A percentile compares a stretch with the other conserved stretches of the same genome.
phyloP scores from a whole-genome alignment of 257 asterid genomes.

The Primulina tabacum region DNA sequence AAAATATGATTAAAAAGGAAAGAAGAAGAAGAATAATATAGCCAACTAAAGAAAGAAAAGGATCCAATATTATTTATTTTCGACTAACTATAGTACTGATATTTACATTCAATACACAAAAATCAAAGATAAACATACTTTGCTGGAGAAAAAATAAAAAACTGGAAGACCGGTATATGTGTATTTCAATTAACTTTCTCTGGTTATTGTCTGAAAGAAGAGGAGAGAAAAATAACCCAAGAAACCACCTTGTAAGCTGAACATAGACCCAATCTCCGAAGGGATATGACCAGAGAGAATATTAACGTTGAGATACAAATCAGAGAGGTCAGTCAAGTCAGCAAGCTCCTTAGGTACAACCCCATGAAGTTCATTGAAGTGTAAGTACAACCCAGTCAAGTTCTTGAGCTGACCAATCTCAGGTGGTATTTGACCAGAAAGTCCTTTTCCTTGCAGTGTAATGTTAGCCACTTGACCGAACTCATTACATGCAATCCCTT shows the following conservation, averaged over 20 bases:
- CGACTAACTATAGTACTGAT: neutral
- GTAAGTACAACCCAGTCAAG: conserved; percentile 87
- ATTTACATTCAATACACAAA: neutral
- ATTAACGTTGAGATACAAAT: conserved; percentile 92
- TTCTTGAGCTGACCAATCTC: conserved; percentile 75
- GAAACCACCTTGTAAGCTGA: conserved; percentile 71
- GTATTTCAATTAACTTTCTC: neutral
- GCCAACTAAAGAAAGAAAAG: neutral
- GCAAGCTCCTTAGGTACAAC: conserved; percentile 79
- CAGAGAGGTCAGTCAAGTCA: conserved; percentile 61
- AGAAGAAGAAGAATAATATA: neutral
- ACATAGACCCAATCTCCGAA: conserved; percentile 60
- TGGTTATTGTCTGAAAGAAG: neutral
- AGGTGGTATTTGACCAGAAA: conserved; percentile 71
- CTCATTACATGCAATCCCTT: conserved; percentile 81
- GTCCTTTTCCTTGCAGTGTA: conserved; percentile 86
- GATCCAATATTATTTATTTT: neutral
- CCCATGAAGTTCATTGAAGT: conserved; percentile 85
- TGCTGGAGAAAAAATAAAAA: too few species aligned
- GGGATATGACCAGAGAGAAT: conserved; percentile 77
- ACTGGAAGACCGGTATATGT: neutral
- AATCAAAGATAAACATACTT: neutral
- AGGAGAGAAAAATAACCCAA: neutral
- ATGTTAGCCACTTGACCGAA: conserved; percentile 75
- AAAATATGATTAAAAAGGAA: neutral